Evolutionary conservation across 78 protist genomes (phyloP), one percentile per base, ranked within the genome.

Genomic region (Dictyostelium purpureum): DNA sequence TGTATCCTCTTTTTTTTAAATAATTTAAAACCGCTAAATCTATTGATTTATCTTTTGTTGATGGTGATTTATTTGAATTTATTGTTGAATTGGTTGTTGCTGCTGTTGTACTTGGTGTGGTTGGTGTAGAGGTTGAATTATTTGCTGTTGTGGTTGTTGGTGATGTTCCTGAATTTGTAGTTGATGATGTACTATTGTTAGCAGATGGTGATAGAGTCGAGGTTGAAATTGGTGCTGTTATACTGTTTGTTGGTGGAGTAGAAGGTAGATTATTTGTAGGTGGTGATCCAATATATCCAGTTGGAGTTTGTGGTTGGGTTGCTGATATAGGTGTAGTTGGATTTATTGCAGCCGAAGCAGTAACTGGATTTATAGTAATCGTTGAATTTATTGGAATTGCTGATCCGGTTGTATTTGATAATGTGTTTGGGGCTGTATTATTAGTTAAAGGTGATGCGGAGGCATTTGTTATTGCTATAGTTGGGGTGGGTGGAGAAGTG

Each of bases 11-110:
- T 45, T 85, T 70, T 33, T 26, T 40, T 31, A 85, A 33, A 73
- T 85, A 85, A 35, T 73, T 66, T 33, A 85, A 51, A 57, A 85
- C 82, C 4, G 66, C 76, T 12, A 73, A 59, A 69, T 80, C 69
- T 7, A 71, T 45, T 45, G 31, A 37, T 73, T 74, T 85, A 26
- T 81, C 79, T 18, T 73, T 73, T 31, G n/a, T 2, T 28, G 9
- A 21, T 73, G 65, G 47, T 70, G 49, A 14, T 43, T 43, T 28
- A 19, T 10, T 18, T 40, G 35, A 4, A 2, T 26, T 31, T 76
- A 45, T 14, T 51, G 66, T 19, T 49, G 82, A 9, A 35, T 40
- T 1, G 49, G 80, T 0, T 12, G 59, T 0, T 47, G 79, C 0
- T 49, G 79, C 28, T 49, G 65, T 49, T 31, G 57, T 24, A 19